These are phyloP conservation scores for Pichia sp. DNA, from an alignment of 1,139 yeast species.

Conservation along the genomic window DNA sequence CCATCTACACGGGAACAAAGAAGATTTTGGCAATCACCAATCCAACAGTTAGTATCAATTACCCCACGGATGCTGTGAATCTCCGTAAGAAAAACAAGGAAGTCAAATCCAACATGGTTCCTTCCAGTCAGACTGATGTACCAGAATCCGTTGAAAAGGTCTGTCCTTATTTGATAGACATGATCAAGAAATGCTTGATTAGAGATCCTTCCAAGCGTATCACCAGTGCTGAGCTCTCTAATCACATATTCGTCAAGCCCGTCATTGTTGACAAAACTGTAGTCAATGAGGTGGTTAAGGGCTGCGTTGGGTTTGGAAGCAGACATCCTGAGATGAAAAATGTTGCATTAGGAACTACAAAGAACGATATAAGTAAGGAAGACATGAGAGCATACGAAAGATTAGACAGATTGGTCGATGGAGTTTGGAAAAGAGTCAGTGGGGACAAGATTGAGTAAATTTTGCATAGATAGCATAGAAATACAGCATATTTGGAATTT, in stretches of 20 bases:
- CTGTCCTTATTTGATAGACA: slow-evolving; percentile 44
- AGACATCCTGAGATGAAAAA: slow-evolving; percentile 33
- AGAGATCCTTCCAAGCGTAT: slow-evolving; percentile 67
- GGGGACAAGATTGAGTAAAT: slow-evolving; percentile 21
- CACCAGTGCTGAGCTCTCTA: slow-evolving; percentile 56
- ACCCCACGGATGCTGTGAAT: slow-evolving; percentile 32
- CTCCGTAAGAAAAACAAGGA: slow-evolving; percentile 23
- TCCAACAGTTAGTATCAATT: slow-evolving; percentile 72
- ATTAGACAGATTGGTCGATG: slow-evolving; percentile 41
- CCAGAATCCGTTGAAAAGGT: slow-evolving; percentile 6
- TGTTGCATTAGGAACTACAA: slow-evolving; percentile 8
- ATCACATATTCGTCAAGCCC: slow-evolving; percentile 60
- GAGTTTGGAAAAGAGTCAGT: slow-evolving; percentile 38
- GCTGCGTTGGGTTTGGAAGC: slow-evolving; percentile 67
- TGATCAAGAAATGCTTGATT: slow-evolving; percentile 65
- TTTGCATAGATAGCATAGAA: too few species aligned
- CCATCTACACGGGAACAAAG: slow-evolving; percentile 69
- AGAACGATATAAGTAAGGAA: neutral
- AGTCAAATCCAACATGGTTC: too few species aligned
- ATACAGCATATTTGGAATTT: too few species aligned
- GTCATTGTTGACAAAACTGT: slow-evolving; percentile 62
- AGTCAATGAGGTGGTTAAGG: slow-evolving; percentile 63
- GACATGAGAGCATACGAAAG: slow-evolving; percentile 24
- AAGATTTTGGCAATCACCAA: slow-evolving; percentile 81
- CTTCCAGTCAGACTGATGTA: too few species aligned